Conservation (phyloP, 2,329 filamentous ascomycete species). For the Trichoderma afroharzianum region DNA sequence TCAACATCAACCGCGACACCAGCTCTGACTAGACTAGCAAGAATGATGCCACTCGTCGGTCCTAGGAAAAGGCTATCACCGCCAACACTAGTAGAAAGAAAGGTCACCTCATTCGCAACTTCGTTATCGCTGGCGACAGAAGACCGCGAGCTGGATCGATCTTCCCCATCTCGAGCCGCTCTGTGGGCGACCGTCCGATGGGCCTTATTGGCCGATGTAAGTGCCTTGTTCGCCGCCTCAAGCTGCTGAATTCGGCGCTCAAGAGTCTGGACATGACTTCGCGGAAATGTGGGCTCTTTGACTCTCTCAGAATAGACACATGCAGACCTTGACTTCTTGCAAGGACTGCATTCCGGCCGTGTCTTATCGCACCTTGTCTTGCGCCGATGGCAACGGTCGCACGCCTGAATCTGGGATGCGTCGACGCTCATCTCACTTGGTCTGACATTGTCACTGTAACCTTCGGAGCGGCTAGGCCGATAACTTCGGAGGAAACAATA, state of each 20-base stretch:
- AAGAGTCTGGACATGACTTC: slow-evolving; percentile 34
- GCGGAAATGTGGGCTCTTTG: slow-evolving; percentile 28
- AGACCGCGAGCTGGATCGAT: slow-evolving; percentile 8
- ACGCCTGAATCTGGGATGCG: slow-evolving; percentile 25
- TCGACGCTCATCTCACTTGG: neutral
- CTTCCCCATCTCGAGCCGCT: neutral
- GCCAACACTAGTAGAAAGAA: slow-evolving; percentile 40
- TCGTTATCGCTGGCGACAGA: slow-evolving; percentile 21
- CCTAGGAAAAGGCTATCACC: slow-evolving; percentile 42
- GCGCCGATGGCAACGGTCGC: slow-evolving; percentile 39
- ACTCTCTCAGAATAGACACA: slow-evolving; percentile 33
- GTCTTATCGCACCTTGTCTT: slow-evolving; percentile 41
- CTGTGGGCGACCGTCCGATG: slow-evolving; percentile 15
- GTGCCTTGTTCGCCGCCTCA: slow-evolving; percentile 29
- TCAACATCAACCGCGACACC: slow-evolving; percentile 15
- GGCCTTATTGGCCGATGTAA: slow-evolving; percentile 21
- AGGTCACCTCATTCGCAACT: slow-evolving; percentile 40
- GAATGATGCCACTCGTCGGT: slow-evolving; percentile 38
- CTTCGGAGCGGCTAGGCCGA: neutral
- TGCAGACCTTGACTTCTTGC: slow-evolving; percentile 30
- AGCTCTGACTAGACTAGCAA: slow-evolving; percentile 36
- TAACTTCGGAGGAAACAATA: neutral
- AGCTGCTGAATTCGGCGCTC: slow-evolving; percentile 33
- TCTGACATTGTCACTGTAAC: neutral
- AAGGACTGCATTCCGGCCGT: slow-evolving; percentile 35